A percentile compares a stretch with the other conserved stretches of the same genome.
These are phyloP conservation scores for Penicillium riverlandense DNA, from an alignment of 495 filamentous ascomycete genomes.

Conservation along the genomic window DNA sequence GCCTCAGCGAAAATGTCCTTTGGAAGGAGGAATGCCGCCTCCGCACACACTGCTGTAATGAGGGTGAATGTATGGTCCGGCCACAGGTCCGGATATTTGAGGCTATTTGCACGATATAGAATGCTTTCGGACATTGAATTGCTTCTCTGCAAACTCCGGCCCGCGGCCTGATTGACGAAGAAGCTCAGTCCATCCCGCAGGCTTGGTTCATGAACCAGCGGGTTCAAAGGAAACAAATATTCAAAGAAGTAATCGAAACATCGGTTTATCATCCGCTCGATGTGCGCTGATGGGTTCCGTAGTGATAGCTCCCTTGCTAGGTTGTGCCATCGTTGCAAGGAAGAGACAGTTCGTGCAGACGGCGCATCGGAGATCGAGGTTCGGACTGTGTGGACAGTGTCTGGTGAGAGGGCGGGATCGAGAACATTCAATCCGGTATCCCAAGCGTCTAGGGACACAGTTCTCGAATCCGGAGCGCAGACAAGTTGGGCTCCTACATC, in stretches of 20 bases:
- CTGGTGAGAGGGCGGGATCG: constrained; percentile 11
- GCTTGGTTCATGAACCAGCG: constrained; percentile 23
- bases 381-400: constrained; percentile 9
- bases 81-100: constrained; percentile 15
- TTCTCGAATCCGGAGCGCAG: not conserved
- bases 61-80: constrained; percentile 19
- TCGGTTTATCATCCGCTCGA: constrained; percentile 8
- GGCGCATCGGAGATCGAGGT: constrained; percentile 9
- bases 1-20: constrained; percentile 14
- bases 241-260: constrained; percentile 20
- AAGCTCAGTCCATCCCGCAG: constrained; percentile 14
- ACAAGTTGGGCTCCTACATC: not conserved
- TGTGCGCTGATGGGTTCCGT: not conserved
- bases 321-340: constrained; percentile 11
- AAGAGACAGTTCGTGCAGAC: constrained; percentile 5
- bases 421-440: constrained; percentile 2
- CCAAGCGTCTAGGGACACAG: constrained; percentile 7
- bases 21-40: constrained; percentile 15
- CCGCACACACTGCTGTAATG: constrained; percentile 17
- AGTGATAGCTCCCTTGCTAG: constrained; percentile 1
- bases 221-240: constrained; percentile 21
- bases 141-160: not conserved
- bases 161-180: constrained; percentile 2
- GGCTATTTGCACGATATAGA: not conserved
- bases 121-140: not conserved